Base-by-base conservation (phyloP, 768 basidiomycete genomes). In the Termitomyces eurrhizus region DNA sequence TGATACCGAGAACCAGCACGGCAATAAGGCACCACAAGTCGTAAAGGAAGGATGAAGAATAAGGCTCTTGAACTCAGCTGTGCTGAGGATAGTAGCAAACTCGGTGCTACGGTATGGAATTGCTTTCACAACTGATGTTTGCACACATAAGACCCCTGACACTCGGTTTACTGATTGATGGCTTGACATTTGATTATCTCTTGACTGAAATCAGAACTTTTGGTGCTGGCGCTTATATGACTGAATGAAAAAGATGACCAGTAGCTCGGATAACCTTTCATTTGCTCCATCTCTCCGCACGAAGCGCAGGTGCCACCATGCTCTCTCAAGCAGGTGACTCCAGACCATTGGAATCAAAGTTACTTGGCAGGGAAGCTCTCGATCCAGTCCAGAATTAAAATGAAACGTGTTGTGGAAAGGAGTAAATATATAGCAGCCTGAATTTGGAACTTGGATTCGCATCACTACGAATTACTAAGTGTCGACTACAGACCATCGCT, bases 1-100 rank as follows among this genome's bases (percentile, higher is more conserved):
- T 52, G 33, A 58, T 62, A 64, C 66, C 68, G 66, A 69, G 62
- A 65, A 58, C 68, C 68, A 69, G 68, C 66, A 66, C 65, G 68
- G 68, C 37, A 58, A 48, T 46, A 52, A 59, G 59, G 61, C 29
- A 49, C 46, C 24, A 16, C 57, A 50, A 13, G 44, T 66, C 51
- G 57, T 56, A 39, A 61, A 60, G n/a, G 60, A 67, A 60, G 64
- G 46, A 60, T 37, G 37, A 39, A n/a, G 18, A 48, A 36, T 59
- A 52, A 46, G 32, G 51, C 52, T 42, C 49, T 49, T 41, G 44
- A 6, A 49, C 24, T 24, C 44, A 54, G 36, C 26, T 16, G 52
- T 26, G 32, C 45, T 39, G 41, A 42, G 35, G 53, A 54, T 42
- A 58, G 18, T 18, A 36, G 45, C n/a, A 14, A 41, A 54, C 56